Base-by-base conservation (phyloP, 2,329 filamentous ascomycete species). In the Trichoderma sp. region DNA sequence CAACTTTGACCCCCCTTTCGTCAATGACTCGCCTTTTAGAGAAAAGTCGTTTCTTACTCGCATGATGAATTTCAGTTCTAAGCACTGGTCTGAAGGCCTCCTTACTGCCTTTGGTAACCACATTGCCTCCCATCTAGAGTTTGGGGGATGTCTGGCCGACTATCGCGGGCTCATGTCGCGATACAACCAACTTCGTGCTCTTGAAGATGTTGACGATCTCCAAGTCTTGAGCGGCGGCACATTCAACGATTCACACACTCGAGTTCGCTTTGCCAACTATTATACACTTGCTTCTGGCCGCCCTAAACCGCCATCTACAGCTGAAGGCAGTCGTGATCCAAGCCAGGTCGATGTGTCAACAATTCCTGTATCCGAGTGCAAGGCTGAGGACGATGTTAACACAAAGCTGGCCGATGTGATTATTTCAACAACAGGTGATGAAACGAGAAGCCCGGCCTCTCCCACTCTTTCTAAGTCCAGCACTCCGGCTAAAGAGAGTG, bases 231-330 rank as follows among this genome's bases (percentile, higher is more conserved):
- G 21, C 32, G 71, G 71, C 60, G 75, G 74, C 1, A 73, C 75
- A 21, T 71, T 75, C 3, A 47, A 66, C 14, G 72, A 72, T 2
- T 72, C 82, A 4, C 77, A 83, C 2, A 83, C 84, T 3, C 85
- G 91, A 67, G 88, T 96, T 12, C 87, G 94, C 18, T 97, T 97
- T 77, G 86, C 93, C 71, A 97, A 97, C 78, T 97, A 97, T 79
- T 97, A 95, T 79, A 97, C 94, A 1, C 88, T 92, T n/a, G 94
- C 92, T 75, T 91, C 92, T 11, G 94, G 94, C 4, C 86, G 89
- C 72, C 86, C 87, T 2, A 94, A 92, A 75, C 69, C 74, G 5
- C 75, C 77, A 21, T 77, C 78, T 36, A 6, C 67, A 7, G 71
- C 66, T 1, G 70, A 73, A 7, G 71, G 70, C 8, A 53, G 73